Base-by-base conservation (phyloP, 768 basidiomycete species). In the Russula abietina region DNA sequence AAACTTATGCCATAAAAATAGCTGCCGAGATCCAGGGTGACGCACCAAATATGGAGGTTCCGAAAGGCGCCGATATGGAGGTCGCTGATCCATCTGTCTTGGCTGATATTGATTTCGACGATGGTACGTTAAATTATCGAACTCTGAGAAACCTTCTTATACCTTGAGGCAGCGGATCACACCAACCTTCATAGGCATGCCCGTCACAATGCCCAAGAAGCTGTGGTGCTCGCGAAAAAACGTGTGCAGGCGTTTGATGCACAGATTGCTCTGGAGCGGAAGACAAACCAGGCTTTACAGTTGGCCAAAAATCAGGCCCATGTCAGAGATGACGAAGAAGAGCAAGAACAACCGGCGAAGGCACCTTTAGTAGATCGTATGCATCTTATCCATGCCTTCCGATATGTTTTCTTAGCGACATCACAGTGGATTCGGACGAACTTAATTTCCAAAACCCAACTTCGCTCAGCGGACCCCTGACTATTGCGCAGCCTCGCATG, bases 401-500 rank as follows among this genome's bases (percentile, higher is more conserved):
- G 4, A 12, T 17, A 38, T 22, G 22, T 19, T 19, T 33, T 12
- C 39, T 48, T 2, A 51, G 16, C 54, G 45, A 9, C 33, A 26
- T 4, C 60, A 7, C 64, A 94, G 93, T 96, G 69, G 94, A 96
- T 73, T 92, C 91, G 22, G 94, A 97, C 70, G 96, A 98, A 71
- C 85, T 99, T 43, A 98, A 99, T 76, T 98, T 99, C 86, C 95
- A 98, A 76, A 98, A 99, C 71, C 97, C 97, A 9, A 93, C 93
- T 4, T 91, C 92, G 17, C 75, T 95, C 67, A 89, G 82, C 51
- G 93, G 92, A 10, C 84, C 86, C 10, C 75, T 94, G 67, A 91
- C 89, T 4, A 88, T 98, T 68, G 82, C 83, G 22, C 97, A 99
- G 71, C 97, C 97, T 8, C 86, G 85, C 74, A 96, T 98, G 91